Evolutionary conservation across 1,139 yeast genomes (phyloP).

Genomic region (Hansenula lynferdii): DNA sequence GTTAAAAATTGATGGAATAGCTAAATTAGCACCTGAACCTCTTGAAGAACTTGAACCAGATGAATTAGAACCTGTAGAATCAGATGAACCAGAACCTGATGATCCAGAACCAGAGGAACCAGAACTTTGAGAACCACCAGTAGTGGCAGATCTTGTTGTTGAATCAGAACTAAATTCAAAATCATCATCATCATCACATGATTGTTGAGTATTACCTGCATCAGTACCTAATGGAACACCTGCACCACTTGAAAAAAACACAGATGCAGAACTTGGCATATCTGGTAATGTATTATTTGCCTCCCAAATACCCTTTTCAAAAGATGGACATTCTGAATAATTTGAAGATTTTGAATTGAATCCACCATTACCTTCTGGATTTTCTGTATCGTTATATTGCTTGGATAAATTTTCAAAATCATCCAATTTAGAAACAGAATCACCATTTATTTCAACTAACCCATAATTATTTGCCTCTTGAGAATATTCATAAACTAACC

Average conservation of each 20-base stretch:
- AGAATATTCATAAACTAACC: conserved; percentile 75
- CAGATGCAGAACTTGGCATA: conserved; percentile 76
- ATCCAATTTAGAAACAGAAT: conserved; percentile 36
- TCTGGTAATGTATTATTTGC: conserved; percentile 62
- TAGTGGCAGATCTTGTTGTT: conserved; percentile 8
- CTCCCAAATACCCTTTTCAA: conserved; percentile 45
- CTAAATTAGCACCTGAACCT: conserved; percentile 11
- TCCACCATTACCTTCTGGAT: conserved; percentile 77
- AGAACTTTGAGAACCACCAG: conserved; percentile 1
- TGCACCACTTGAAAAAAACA: conserved; percentile 66
- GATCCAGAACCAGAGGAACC: conserved; percentile 7
- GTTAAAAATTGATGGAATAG: conserved; percentile 17
- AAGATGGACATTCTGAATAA: conserved; percentile 62
- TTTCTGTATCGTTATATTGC: conserved; percentile 40
- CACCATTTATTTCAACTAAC: conserved; percentile 44
- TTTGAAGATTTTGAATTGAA: conserved; percentile 43
- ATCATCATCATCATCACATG: conserved; percentile 52
- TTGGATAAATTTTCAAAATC: conserved; percentile 55
- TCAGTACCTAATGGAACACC: conserved; percentile 78
- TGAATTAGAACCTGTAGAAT: conserved; percentile 12
- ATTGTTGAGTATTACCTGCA: conserved; percentile 64
- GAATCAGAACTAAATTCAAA: conserved; percentile 20
- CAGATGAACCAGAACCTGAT: conserved; percentile 17
- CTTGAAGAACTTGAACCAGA: conserved; percentile 11
- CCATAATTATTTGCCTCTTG: conserved; percentile 65